Evolutionary conservation across 139 green algal genomes (phyloP).

Genomic region (Astrephomene gubernaculifera): DNA sequence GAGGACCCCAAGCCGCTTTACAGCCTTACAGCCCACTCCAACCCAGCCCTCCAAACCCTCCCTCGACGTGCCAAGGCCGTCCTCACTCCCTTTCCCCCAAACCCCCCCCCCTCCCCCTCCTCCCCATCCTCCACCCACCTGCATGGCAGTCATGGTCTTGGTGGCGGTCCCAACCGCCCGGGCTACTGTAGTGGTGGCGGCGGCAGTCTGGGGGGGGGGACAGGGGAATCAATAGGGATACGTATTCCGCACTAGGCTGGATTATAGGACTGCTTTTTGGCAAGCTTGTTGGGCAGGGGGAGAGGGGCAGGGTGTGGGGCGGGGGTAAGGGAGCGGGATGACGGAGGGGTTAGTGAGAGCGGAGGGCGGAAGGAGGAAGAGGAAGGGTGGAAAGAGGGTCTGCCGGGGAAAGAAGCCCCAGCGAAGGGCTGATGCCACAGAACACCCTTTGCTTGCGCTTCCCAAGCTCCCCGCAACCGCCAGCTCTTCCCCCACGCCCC

Average conservation of each 20-base stretch:
- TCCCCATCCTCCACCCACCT: conserved; percentile 20
- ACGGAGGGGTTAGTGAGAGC: not conserved
- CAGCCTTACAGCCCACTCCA: not conserved
- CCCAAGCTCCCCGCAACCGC: no score
- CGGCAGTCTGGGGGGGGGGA: conserved; percentile 68
- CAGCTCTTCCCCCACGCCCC: no score
- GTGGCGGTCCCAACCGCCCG: conserved; percentile 66
- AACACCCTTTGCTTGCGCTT: no score
- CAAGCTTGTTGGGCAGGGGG: not conserved
- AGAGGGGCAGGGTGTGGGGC: not conserved
- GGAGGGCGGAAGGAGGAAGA: not conserved
- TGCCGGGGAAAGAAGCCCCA: no score
- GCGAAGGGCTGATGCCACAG: no score
- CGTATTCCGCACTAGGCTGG: no score
- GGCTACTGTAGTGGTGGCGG: conserved; percentile 68
- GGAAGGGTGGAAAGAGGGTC: not conserved
- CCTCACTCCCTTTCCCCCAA: not conserved
- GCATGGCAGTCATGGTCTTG: conserved; percentile 75
- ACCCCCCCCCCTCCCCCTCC: not conserved
- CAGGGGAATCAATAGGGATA: no score
- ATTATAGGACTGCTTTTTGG: no score
- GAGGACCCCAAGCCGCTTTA: not conserved
- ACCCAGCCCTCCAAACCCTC: not conserved
- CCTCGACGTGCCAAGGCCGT: not conserved
- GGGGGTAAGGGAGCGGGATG: no score